Conservation (phyloP, 1,284 basidiomycete species). For the Sporisorium iseilematis-ciliati region DNA sequence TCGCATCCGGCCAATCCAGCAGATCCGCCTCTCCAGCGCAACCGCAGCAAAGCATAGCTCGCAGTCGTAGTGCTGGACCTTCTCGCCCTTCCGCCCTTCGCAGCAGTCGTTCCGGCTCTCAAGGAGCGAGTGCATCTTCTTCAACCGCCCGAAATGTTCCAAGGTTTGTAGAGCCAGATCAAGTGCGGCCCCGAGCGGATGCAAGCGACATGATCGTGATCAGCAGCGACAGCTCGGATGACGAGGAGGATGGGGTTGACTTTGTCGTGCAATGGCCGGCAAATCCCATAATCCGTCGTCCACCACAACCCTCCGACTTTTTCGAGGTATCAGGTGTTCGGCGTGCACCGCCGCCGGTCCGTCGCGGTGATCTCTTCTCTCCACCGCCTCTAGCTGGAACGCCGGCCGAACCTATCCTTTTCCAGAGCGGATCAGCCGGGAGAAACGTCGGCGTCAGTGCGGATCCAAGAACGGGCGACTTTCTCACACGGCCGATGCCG, state of each 20-base stretch:
- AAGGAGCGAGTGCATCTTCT: constrained; percentile 7
- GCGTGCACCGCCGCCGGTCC: constrained; percentile 9
- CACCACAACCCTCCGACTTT: constrained; percentile 16
- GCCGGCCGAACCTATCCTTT: constrained; percentile 18
- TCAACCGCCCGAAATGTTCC: not conserved
- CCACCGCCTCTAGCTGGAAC: constrained; percentile 13
- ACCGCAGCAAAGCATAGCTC: not conserved
- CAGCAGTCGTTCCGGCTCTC: constrained; percentile 7
- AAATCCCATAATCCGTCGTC: not conserved
- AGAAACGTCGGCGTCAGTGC: constrained; percentile 32
- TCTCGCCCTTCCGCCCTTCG: not conserved
- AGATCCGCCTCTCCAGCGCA: constrained; percentile 24
- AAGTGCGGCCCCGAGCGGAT: not conserved
- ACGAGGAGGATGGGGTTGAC: constrained; percentile 30
- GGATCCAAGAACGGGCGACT: constrained; percentile 34
- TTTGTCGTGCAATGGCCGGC: constrained; percentile 12
- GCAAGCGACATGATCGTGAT: constrained; percentile 31
- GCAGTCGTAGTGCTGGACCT: not conserved
- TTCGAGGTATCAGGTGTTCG: constrained; percentile 30
- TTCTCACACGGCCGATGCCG: constrained; percentile 37
- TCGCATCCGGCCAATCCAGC: constrained; percentile 19
- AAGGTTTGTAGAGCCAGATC: not conserved
- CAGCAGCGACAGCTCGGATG: constrained; percentile 45
- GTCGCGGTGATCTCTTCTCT: constrained; percentile 25
- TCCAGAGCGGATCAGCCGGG: not conserved